A percentile compares a stretch with the other conserved stretches of the same genome.
Evolutionary conservation across 768 basidiomycete genomes (phyloP).

Genomic region (Kwoniella dendrophila): DNA sequence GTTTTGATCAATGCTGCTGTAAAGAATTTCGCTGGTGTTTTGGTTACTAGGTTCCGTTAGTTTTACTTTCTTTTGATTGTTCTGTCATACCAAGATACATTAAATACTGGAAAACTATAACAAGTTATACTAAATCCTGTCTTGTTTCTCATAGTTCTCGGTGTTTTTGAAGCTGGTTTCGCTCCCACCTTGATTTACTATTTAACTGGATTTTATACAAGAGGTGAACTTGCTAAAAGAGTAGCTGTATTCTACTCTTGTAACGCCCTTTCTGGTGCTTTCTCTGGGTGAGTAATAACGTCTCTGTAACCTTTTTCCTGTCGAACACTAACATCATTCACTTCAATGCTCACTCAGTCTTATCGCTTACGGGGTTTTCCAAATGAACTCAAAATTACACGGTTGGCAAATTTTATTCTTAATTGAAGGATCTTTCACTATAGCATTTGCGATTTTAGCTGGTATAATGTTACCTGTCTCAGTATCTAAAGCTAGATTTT

Average conservation of each 20-base stretch:
- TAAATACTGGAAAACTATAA: no score
- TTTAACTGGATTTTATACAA: slow-evolving; percentile 62
- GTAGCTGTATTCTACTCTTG: slow-evolving; percentile 62
- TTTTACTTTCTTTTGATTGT: neutral
- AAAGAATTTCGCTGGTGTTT: slow-evolving; percentile 27
- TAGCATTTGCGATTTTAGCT: slow-evolving; percentile 59
- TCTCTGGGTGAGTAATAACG: slow-evolving; percentile 31
- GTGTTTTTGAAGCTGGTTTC: slow-evolving; percentile 36
- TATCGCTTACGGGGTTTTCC: slow-evolving; percentile 57
- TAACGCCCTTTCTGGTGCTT: slow-evolving; percentile 33
- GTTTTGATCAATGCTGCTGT: slow-evolving; percentile 33
- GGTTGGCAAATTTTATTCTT: slow-evolving; percentile 64
- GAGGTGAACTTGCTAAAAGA: slow-evolving; percentile 60
- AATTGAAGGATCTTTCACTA: slow-evolving; percentile 57
- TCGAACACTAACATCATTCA: slow-evolving; percentile 55
- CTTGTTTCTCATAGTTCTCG: slow-evolving; percentile 16
- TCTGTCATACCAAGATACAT: neutral
- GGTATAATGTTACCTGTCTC: slow-evolving; percentile 51
- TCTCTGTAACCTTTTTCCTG: slow-evolving; percentile 46
- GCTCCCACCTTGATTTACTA: slow-evolving; percentile 58
- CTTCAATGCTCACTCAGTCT: slow-evolving; percentile 60
- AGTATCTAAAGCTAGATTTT: slow-evolving; percentile 15
- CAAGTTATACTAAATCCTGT: no score
- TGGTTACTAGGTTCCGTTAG: slow-evolving; percentile 31
- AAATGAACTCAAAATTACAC: slow-evolving; percentile 57